Conservation (phyloP, 495 filamentous ascomycete genomes). For the Penicillium canescens region DNA sequence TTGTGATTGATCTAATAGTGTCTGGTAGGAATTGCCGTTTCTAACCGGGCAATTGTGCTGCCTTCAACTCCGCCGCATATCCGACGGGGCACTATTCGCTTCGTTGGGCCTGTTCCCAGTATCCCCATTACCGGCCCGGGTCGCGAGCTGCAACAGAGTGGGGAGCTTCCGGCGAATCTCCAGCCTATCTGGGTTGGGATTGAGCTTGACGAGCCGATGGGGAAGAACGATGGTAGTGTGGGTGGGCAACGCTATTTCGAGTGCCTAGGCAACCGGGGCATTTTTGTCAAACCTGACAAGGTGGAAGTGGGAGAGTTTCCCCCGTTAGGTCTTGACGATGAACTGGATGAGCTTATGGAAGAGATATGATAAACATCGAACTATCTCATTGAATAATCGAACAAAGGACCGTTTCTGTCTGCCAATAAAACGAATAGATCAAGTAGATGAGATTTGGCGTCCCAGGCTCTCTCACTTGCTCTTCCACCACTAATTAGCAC, state of each 20-base stretch:
- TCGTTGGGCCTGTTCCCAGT: slow-evolving; percentile 77
- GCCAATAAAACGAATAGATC: not conserved
- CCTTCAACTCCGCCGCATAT: slow-evolving; percentile 55
- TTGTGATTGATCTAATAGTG: not conserved
- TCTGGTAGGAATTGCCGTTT: slow-evolving; percentile 32
- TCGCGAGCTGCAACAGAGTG: slow-evolving; percentile 17
- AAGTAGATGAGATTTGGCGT: not conserved
- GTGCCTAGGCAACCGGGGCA: slow-evolving; percentile 69
- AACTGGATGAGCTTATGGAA: slow-evolving; percentile 78
- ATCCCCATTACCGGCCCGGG: slow-evolving; percentile 61
- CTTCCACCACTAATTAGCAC: slow-evolving; percentile 11
- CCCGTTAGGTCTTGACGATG: slow-evolving; percentile 54
- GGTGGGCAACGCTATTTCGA: slow-evolving; percentile 76
- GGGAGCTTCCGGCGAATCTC: slow-evolving; percentile 27
- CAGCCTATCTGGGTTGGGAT: slow-evolving; percentile 82
- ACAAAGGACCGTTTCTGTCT: not conserved
- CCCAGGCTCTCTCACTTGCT: not conserved
- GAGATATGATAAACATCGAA: slow-evolving; percentile 59
- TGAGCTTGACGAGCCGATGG: slow-evolving; percentile 80
- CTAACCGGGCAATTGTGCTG: slow-evolving; percentile 40
- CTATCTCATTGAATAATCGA: not conserved
- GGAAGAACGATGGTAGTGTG: slow-evolving; percentile 88
- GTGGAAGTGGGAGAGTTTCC: slow-evolving; percentile 86
- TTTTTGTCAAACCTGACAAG: slow-evolving; percentile 87
- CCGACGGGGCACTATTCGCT: slow-evolving; percentile 80